These are phyloP conservation scores for Pichia ethanolica DNA, from an alignment of 805 yeast genomes.

Conservation along the genomic window DNA sequence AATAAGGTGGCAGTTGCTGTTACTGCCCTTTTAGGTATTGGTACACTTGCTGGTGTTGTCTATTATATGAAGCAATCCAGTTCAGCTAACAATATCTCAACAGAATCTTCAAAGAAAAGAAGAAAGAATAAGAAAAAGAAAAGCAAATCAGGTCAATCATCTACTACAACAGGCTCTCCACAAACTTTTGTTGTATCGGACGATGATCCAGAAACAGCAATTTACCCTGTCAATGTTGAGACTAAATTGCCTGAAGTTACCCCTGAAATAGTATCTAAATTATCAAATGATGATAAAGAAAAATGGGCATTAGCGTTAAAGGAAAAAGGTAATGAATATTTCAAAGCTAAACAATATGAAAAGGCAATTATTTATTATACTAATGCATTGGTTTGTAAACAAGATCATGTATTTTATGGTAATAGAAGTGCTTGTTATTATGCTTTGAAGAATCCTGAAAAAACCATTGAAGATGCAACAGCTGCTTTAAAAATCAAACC, in stretches of 20 bases:
- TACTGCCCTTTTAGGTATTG: conserved; percentile 43
- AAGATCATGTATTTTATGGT: conserved; percentile 86
- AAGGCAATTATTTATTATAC: conserved; percentile 77
- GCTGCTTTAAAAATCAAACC: conserved; percentile 81
- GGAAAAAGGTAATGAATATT: conserved; percentile 80
- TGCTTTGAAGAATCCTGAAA: conserved; percentile 68
- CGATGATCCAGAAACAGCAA: conserved; percentile 5
- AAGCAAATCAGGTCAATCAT: conserved; percentile 19
- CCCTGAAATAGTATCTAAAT: conserved; percentile 35
- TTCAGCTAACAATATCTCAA: conserved; percentile 11
- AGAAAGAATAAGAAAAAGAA: conserved; percentile 37
- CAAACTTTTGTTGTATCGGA: conserved; percentile 15
- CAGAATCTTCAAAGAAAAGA: conserved; percentile 26
- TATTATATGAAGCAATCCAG: conserved; percentile 33
- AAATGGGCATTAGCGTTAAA: conserved; percentile 70
- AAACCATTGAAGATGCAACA: conserved; percentile 83
- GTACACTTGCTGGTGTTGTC: conserved; percentile 42
- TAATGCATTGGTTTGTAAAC: conserved; percentile 64
- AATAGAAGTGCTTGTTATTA: conserved; percentile 96
- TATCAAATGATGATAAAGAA: conserved; percentile 48
- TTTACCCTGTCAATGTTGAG: conserved; percentile 43
- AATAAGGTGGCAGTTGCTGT: conserved; percentile 44
- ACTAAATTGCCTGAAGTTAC: conserved; percentile 55
- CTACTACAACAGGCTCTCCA: conserved; percentile 12
- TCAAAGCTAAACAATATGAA: conserved; percentile 60